A percentile compares a stretch with the other conserved stretches of the same genome.
Conservation (phyloP, 1,284 basidiomycete genomes). For the Cutaneotrichosporon curvatum region DNA sequence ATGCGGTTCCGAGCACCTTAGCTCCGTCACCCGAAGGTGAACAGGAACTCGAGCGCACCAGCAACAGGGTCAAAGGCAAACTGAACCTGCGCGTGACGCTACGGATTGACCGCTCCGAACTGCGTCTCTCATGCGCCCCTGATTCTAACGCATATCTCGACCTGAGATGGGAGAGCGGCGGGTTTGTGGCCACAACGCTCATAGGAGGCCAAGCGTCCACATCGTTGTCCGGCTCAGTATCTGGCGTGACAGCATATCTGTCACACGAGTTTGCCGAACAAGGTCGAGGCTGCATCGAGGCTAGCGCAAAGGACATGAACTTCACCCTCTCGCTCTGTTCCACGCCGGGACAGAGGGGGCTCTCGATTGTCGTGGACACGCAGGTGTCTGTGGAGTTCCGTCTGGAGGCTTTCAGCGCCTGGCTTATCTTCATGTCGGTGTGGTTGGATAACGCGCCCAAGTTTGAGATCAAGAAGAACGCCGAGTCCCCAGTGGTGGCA, state of each 20-base stretch:
- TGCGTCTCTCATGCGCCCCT: slow-evolving; percentile 76
- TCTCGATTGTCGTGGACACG: slow-evolving; percentile 48
- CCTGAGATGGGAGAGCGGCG: slow-evolving; percentile 83
- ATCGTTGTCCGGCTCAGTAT: slow-evolving; percentile 67
- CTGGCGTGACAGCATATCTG: slow-evolving; percentile 66
- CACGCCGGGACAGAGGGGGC: slow-evolving; percentile 45
- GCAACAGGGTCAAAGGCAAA: slow-evolving; percentile 17
- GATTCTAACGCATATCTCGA: slow-evolving; percentile 81
- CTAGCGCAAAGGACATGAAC: slow-evolving; percentile 39
- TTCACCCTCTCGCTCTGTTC: slow-evolving; percentile 29
- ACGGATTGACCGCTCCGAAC: slow-evolving; percentile 76
- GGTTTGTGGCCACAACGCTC: slow-evolving; percentile 69
- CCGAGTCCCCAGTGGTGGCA: background rate
- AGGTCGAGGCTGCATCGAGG: slow-evolving; percentile 35
- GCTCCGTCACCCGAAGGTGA: too few relatives aligned
- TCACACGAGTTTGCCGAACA: slow-evolving; percentile 56
- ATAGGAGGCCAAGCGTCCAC: slow-evolving; percentile 59
- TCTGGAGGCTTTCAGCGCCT: slow-evolving; percentile 38
- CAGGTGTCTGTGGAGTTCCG: slow-evolving; percentile 35
- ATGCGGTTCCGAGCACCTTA: slow-evolving; percentile 5
- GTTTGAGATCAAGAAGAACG: slow-evolving; percentile 18
- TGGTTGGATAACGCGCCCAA: slow-evolving; percentile 40
- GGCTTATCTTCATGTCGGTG: slow-evolving; percentile 38
- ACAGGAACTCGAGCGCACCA: slow-evolving; percentile 8
- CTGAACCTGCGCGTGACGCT: slow-evolving; percentile 57